Base-by-base conservation (phyloP, 2,329 filamentous ascomycete species). In the Apiospora malaysiana region DNA sequence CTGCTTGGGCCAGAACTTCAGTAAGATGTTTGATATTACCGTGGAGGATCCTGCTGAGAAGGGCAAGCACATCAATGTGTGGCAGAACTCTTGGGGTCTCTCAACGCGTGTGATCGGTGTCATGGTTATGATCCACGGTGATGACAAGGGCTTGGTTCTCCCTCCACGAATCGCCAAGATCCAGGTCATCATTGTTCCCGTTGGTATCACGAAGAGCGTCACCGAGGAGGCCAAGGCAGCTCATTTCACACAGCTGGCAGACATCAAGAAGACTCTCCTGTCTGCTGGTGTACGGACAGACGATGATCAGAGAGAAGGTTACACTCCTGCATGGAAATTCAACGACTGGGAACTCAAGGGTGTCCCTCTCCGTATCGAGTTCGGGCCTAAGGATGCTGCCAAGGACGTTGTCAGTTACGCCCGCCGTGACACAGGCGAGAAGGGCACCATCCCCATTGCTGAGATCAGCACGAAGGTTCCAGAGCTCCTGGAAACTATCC, bases 61-160 rank as follows among this genome's bases (percentile, higher is more conserved):
- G 83, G 93, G 93, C 75, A 88, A 91, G 76, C 91, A 94, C 78
- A 85, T 98, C 70, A 86, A 95, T 79, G 95, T 98, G 71, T 98
- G 95, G 95, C 96, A 99, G 82, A 99, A 99, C 86, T 98, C 94
- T 18, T 99, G 96, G 96, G 96, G 96, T 83, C 89, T 99, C 72
- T 98, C 95, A 0, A 99, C 96, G 70, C 94, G 96, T 80, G 94
- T 95, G 71, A 97, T 99, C 75, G 97, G 96, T 85, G 94, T 98
- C 81, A 98, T 98, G 95, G 93, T 98, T 78, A 96, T 99, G 91
- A 94, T 97, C 72, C 96, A 99, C 84, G 92, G 94, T 78, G 96
- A 99, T 81, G 93, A 99, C 85, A 95, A 95, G 83, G 96, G 96
- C 74, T 88, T 99, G 23, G 94, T 98, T 73, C 90, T 98, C 69